Evolutionary conservation across 108 stramenopile genomes (phyloP).

Genomic region (Heterococcus sp.): DNA sequence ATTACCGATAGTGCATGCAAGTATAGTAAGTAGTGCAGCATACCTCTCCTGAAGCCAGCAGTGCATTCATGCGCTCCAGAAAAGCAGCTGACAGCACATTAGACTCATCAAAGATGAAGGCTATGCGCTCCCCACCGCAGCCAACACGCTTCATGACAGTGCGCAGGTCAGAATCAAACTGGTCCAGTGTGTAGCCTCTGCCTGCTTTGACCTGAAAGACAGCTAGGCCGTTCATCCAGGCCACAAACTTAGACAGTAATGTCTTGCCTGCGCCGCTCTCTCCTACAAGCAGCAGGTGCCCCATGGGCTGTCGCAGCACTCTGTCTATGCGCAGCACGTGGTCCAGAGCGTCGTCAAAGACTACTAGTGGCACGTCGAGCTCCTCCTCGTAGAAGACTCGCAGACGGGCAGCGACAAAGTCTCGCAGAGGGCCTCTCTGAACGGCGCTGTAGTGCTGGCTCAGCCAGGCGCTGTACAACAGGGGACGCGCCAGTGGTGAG

Average conservation of each 20-base stretch:
- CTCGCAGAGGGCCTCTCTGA: constrained; percentile 70
- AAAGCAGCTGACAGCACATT: constrained; percentile 87
- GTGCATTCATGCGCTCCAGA: constrained; percentile 98
- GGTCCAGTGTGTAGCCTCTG: constrained; percentile 78
- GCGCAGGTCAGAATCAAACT: constrained; percentile 94
- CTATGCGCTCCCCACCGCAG: constrained; percentile 90
- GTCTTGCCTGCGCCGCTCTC: constrained; percentile 93
- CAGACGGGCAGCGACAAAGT: constrained; percentile 79
- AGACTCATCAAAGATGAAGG: constrained; percentile 96
- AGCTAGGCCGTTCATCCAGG: constrained; percentile 96
- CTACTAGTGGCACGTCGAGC: constrained; percentile 90
- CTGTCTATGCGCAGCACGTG: constrained; percentile 65
- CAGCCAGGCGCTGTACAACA: constrained; percentile 90
- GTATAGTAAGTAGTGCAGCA: too few relatives aligned
- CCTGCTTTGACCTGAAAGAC: constrained; percentile 81
- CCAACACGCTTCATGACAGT: constrained; percentile 87
- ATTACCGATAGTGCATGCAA: too few relatives aligned
- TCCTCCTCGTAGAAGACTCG: constrained; percentile 96
- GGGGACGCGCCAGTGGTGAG: constrained; percentile 66
- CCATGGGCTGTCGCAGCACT: constrained; percentile 61
- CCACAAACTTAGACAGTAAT: constrained; percentile 74
- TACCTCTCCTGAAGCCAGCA: constrained; percentile 94
- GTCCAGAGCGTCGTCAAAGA: constrained; percentile 94
- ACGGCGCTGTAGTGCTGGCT: constrained; percentile 70
- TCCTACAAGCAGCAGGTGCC: constrained; percentile 79